These are phyloP conservation scores for Salix purpurea DNA, from an alignment of 345 rosid species.

Conservation along the genomic window DNA sequence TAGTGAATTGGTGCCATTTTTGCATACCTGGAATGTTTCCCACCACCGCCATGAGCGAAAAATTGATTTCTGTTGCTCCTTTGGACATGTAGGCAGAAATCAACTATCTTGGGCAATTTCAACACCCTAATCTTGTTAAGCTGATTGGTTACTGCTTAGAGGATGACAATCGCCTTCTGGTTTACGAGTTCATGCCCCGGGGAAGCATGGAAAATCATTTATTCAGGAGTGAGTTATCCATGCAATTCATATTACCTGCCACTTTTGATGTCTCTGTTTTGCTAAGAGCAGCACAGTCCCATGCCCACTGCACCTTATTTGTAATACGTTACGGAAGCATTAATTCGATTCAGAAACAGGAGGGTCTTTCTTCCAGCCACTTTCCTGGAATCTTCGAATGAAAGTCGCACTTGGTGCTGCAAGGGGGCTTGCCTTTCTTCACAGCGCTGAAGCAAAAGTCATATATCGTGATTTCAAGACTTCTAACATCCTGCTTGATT, in stretches of 20 bases:
- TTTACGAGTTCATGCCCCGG: slow-evolving; percentile 31
- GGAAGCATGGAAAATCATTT: slow-evolving; percentile 37
- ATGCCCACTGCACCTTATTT: not conserved
- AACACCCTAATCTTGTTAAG: slow-evolving; percentile 32
- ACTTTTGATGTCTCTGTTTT: not conserved
- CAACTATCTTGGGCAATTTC: slow-evolving; percentile 33
- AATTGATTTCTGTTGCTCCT: slow-evolving; percentile 8
- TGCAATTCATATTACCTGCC: not conserved
- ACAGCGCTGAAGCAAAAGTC: slow-evolving; percentile 70
- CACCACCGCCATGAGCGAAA: not conserved
- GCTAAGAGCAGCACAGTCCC: not conserved
- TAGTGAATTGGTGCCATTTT: not conserved
- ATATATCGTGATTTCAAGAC: slow-evolving; percentile 97
- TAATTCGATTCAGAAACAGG: slow-evolving; percentile 11
- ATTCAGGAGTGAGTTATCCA: slow-evolving; percentile 28
- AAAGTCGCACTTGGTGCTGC: slow-evolving; percentile 18
- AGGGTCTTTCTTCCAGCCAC: slow-evolving; percentile 24
- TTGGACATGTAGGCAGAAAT: slow-evolving; percentile 30
- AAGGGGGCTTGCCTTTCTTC: slow-evolving; percentile 95
- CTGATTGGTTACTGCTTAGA: slow-evolving; percentile 34
- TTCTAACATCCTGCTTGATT: slow-evolving; percentile 84
- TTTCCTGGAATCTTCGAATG: slow-evolving; percentile 20
- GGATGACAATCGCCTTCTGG: slow-evolving; percentile 31
- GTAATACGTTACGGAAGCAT: not conserved
- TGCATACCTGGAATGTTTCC: not conserved